A percentile compares a stretch with the other conserved stretches of the same genome.
Evolutionary conservation across 2,329 filamentous ascomycete species (phyloP).

Genomic region (Colletotrichum lindemuthianum): DNA sequence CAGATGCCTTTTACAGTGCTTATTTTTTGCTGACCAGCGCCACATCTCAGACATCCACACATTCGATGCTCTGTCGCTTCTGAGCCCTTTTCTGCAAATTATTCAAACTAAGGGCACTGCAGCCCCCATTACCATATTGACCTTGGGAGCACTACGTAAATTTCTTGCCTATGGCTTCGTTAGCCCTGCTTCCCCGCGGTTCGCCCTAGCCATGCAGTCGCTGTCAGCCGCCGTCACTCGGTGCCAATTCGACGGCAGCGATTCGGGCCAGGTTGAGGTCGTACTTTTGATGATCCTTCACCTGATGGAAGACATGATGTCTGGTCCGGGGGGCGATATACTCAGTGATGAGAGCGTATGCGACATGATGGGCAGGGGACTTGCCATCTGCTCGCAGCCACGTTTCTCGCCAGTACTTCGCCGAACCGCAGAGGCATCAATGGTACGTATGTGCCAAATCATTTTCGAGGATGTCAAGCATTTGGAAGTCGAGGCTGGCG

Average conservation of each 20-base stretch:
- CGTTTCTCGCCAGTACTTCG: conserved; percentile 90
- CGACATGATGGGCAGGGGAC: conserved; percentile 98
- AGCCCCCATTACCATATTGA: conserved; percentile 93
- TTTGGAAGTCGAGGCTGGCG: conserved; percentile 79
- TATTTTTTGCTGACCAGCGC: conserved; percentile 40
- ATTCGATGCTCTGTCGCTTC: conserved; percentile 88
- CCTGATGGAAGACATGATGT: conserved; percentile 98
- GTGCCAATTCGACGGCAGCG: conserved; percentile 96
- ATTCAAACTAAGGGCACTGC: conserved; percentile 96
- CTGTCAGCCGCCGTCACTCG: conserved; percentile 96
- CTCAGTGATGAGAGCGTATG: conserved; percentile 98
- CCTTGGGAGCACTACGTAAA: conserved; percentile 92
- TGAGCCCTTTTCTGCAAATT: conserved; percentile 95
- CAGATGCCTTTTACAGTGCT: background rate
- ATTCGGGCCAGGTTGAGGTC: conserved; percentile 93
- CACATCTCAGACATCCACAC: conserved; percentile 76
- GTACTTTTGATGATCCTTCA: conserved; percentile 94
- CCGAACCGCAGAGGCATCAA: conserved; percentile 92
- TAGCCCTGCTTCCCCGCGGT: conserved; percentile 82
- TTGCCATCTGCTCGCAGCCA: conserved; percentile 96
- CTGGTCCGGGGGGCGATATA: conserved; percentile 88
- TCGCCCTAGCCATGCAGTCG: conserved; percentile 92
- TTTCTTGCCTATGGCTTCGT: conserved; percentile 97
- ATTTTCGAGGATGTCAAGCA: conserved; percentile 95
- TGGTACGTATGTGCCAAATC: conserved; percentile 99